Percentiles rank a stretch among this genome's conserved stretches.
Conservation (phyloP, 805 yeast genomes). For the Kodamaea hsintzibuensis region DNA sequence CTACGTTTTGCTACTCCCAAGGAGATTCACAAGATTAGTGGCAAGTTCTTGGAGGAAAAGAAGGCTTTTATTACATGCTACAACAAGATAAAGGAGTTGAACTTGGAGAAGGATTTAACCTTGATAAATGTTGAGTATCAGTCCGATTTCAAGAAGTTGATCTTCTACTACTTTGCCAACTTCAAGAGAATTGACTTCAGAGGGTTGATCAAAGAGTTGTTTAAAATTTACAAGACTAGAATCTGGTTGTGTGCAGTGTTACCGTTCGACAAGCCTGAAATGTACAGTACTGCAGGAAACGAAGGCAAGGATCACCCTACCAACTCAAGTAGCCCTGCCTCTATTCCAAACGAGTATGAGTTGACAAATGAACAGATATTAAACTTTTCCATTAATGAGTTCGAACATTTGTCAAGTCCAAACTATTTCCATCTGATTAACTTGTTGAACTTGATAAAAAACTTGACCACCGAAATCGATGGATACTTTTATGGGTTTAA, state of each 20-base stretch:
- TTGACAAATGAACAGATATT: slow-evolving; percentile 40
- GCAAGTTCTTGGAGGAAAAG: slow-evolving; percentile 69
- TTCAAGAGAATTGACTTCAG: slow-evolving; percentile 46
- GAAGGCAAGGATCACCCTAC: slow-evolving; percentile 4
- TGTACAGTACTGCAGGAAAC: slow-evolving; percentile 20
- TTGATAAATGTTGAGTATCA: slow-evolving; percentile 47
- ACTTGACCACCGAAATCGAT: slow-evolving; percentile 43
- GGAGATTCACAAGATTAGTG: slow-evolving; percentile 61
- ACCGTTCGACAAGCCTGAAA: slow-evolving; percentile 39
- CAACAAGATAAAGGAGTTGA: slow-evolving; percentile 46
- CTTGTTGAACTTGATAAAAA: slow-evolving; percentile 46
- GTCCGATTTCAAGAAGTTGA: slow-evolving; percentile 45
- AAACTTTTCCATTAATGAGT: slow-evolving; percentile 46
- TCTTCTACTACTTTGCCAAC: slow-evolving; percentile 48
- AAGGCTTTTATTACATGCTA: slow-evolving; percentile 68
- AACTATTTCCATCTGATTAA: slow-evolving; percentile 55
- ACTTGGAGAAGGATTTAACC: slow-evolving; percentile 41
- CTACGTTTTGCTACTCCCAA: slow-evolving; percentile 73
- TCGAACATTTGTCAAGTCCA: slow-evolving; percentile 41
- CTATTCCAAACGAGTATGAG: slow-evolving; percentile 39
- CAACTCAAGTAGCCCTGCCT: slow-evolving; percentile 11
- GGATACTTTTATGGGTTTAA: slow-evolving; percentile 46
- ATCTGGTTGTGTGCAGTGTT: slow-evolving; percentile 50
- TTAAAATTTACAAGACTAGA: slow-evolving; percentile 47
- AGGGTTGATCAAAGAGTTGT: slow-evolving; percentile 44